phyloP scores from a whole-genome alignment of 73 alveolate species.

The Strombidium stylifer region DNA sequence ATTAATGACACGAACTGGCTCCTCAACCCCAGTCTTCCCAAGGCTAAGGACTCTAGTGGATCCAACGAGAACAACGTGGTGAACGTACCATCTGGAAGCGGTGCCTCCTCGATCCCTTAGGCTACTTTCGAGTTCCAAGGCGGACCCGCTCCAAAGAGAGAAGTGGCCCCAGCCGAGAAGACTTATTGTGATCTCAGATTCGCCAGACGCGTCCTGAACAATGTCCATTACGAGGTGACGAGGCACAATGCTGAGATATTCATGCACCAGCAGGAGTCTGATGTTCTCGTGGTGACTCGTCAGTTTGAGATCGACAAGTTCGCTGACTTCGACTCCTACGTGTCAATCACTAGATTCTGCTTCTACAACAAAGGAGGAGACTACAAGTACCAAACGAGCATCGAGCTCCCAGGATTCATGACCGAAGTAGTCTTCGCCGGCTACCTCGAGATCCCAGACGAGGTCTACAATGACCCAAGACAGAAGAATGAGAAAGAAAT shows the following conservation, averaged over 20 bases:
- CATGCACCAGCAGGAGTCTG: constrained; percentile 36
- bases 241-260: constrained; percentile 33
- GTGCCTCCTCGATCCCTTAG: not conserved
- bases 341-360: constrained; percentile 28
- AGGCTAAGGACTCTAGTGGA: constrained; percentile 70
- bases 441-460: constrained; percentile 7
- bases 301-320: constrained; percentile 6
- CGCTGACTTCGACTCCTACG: constrained; percentile 36
- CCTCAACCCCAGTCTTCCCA: constrained; percentile 49
- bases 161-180: not conserved
- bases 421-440: constrained; percentile 22
- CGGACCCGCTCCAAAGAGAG: too few species aligned
- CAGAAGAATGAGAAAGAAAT: too few species aligned
- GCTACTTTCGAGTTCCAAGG: too few species aligned
- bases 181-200: constrained; percentile 6
- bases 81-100: not conserved
- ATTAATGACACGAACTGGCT: constrained; percentile 80
- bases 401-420: constrained; percentile 56
- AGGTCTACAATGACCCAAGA: too few species aligned
- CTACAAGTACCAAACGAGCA: constrained; percentile 10
- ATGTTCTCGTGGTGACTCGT: constrained; percentile 30
- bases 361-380: constrained; percentile 17
- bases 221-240: constrained; percentile 38
- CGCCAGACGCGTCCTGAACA: constrained; percentile 10
- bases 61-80: constrained; percentile 65